phyloP scores from a whole-genome alignment of 1,284 basidiomycete genomes.

The Ustilago sp. region DNA sequence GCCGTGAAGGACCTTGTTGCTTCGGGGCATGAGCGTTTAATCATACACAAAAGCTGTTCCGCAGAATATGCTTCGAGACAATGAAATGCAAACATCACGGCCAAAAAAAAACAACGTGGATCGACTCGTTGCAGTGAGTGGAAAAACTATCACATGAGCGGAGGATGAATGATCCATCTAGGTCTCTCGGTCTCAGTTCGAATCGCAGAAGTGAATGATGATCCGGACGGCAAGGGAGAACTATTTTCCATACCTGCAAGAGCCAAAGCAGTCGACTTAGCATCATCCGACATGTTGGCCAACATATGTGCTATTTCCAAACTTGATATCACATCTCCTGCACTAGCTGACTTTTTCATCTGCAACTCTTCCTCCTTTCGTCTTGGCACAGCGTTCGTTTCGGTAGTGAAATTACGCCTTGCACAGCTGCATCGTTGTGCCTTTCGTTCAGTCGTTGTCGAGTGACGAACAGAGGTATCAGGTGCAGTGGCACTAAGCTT shows the following conservation, averaged over 20 bases:
- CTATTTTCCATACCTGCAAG: conserved; percentile 34
- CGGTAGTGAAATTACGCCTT: neutral
- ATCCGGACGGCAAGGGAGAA: neutral
- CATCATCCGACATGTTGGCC: conserved; percentile 40
- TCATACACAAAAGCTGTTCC: too few relatives aligned
- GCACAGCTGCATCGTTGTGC: neutral
- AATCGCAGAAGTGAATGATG: neutral
- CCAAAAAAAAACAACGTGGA: neutral
- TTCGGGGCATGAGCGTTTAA: too few relatives aligned
- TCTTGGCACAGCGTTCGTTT: neutral
- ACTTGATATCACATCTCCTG: neutral
- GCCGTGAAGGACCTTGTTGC: too few relatives aligned
- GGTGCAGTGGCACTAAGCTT: neutral
- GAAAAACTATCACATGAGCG: conserved; percentile 3
- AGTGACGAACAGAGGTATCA: too few relatives aligned
- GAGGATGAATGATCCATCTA: conserved; percentile 30
- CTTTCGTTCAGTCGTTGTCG: too few relatives aligned
- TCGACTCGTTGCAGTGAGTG: neutral
- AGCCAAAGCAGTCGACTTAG: conserved; percentile 19
- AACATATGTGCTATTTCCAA: conserved; percentile 31
- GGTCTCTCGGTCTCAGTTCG: neutral
- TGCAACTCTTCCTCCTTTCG: neutral
- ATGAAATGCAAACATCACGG: too few relatives aligned
- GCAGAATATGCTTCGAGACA: too few relatives aligned
- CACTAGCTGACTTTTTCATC: neutral